These are phyloP conservation scores for Kuraishia molischiana DNA, from an alignment of 805 yeast species.

Conservation along the genomic window DNA sequence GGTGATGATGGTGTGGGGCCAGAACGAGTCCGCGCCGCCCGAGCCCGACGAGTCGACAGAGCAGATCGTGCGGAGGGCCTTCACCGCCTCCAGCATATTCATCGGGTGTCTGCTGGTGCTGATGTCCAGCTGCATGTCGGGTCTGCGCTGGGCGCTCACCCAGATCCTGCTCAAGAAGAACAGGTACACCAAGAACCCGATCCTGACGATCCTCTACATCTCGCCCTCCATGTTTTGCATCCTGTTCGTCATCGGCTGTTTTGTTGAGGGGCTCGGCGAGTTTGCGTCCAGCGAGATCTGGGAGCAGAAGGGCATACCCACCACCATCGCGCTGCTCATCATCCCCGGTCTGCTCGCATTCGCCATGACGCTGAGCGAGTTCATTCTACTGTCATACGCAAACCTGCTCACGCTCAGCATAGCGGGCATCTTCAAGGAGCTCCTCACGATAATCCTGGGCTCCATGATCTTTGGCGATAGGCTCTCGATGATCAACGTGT, in stretches of 20 bases:
- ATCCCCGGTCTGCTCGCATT: constrained; percentile 86
- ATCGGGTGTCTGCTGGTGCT: constrained; percentile 71
- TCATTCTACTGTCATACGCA: constrained; percentile 70
- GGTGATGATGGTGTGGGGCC: constrained; percentile 69
- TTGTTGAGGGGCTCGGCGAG: constrained; percentile 56
- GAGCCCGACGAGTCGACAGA: constrained; percentile 5
- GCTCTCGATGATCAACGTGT: constrained; percentile 52
- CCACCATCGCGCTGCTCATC: constrained; percentile 48
- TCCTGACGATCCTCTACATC: constrained; percentile 72
- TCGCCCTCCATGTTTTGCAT: constrained; percentile 75
- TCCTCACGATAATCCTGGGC: constrained; percentile 64
- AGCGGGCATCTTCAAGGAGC: constrained; percentile 90
- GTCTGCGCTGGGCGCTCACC: constrained; percentile 92
- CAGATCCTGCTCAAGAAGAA: constrained; percentile 66
- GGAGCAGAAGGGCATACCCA: constrained; percentile 44
- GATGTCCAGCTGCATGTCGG: constrained; percentile 72
- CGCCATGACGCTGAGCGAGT: constrained; percentile 83
- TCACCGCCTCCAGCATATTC: constrained; percentile 13
- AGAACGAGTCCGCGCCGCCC: constrained; percentile 17
- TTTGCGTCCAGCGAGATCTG: constrained; percentile 53
- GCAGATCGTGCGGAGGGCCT: background rate
- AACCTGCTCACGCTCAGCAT: constrained; percentile 80
- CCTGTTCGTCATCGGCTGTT: constrained; percentile 50
- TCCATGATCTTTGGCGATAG: constrained; percentile 70
- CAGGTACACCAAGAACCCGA: constrained; percentile 58